A percentile compares a stretch with the other conserved stretches of the same genome.
Conservation (phyloP, 306 rosid genomes). For the Chamaecrista fasciculata region DNA sequence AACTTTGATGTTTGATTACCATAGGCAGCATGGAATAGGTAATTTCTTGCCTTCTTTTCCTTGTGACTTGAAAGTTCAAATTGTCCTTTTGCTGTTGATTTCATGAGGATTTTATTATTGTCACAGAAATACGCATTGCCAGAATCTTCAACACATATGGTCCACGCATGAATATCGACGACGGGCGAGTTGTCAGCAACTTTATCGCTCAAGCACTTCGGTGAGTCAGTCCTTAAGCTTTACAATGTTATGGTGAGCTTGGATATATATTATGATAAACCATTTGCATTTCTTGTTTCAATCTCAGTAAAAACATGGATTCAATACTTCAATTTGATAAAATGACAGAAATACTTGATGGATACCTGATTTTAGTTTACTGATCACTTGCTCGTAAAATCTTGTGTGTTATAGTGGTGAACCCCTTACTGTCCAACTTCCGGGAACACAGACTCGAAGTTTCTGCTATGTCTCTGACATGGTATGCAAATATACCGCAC, state of each 20-base stretch:
- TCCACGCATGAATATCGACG: too few relatives aligned
- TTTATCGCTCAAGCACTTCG: conserved; percentile 78
- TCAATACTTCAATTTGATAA: neutral
- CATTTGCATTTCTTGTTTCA: neutral
- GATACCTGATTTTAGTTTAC: neutral
- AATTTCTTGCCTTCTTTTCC: conserved; percentile 7
- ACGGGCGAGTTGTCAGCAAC: conserved; percentile 76
- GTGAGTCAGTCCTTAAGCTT: conserved; percentile 37
- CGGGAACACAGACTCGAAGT: conserved; percentile 65
- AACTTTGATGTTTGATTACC: too few relatives aligned
- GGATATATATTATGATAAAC: neutral
- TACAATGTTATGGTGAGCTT: neutral
- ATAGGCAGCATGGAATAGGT: too few relatives aligned
- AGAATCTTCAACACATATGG: conserved; percentile 78
- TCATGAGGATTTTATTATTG: neutral
- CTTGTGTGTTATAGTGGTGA: conserved; percentile 42
- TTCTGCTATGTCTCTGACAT: conserved; percentile 61
- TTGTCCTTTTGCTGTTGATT: neutral
- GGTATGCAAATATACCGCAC: conserved; percentile 31
- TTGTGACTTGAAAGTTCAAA: neutral
- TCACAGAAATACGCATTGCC: conserved; percentile 64
- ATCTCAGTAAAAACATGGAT: neutral
- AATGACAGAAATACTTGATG: neutral
- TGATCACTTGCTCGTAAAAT: neutral
- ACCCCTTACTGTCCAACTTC: conserved; percentile 51